A percentile compares a stretch with the other conserved stretches of the same genome.
Evolutionary conservation across 1,284 basidiomycete genomes (phyloP).

Genomic region (Porphyrellus sp.): DNA sequence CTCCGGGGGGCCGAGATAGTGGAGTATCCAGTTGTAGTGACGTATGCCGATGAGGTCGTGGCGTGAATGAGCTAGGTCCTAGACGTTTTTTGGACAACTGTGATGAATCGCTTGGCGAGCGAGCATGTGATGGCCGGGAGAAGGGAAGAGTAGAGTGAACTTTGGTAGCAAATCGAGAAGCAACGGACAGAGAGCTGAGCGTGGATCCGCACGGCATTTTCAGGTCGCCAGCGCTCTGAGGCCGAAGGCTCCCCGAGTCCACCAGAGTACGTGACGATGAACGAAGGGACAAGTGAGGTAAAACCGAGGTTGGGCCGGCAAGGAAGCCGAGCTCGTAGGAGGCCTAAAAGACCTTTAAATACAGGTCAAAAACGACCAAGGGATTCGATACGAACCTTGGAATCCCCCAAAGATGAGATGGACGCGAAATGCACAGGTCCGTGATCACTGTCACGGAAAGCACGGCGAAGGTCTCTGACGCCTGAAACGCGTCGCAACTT

Average conservation of each 20-base stretch:
- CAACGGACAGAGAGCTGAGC: slow-evolving; percentile 22
- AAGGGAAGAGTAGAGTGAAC: slow-evolving; percentile 10
- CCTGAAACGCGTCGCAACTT: slow-evolving; percentile 28
- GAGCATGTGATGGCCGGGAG: slow-evolving; percentile 5
- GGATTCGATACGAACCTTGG: slow-evolving; percentile 20
- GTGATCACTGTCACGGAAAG: slow-evolving; percentile 19
- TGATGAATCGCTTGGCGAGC: slow-evolving; percentile 8
- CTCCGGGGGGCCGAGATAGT: slow-evolving; percentile 7
- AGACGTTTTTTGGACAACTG: slow-evolving; percentile 9
- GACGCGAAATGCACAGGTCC: slow-evolving; percentile 8
- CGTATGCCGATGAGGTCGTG: slow-evolving; percentile 14
- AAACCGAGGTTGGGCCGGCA: background rate
- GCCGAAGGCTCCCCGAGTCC: slow-evolving; percentile 10
- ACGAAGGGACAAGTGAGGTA: slow-evolving; percentile 16
- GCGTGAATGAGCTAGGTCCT: slow-evolving; percentile 8
- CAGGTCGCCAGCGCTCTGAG: slow-evolving; percentile 12
- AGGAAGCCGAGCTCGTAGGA: slow-evolving; percentile 28
- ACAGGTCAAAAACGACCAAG: background rate
- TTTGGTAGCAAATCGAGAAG: slow-evolving; percentile 21
- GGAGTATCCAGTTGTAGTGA: slow-evolving; percentile 9
- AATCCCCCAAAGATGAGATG: slow-evolving; percentile 7
- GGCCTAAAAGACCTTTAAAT: slow-evolving; percentile 13
- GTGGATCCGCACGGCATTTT: slow-evolving; percentile 25
- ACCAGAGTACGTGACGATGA: slow-evolving; percentile 30
- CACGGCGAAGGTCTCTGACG: slow-evolving; percentile 25